phyloP scores from a whole-genome alignment of 768 basidiomycete genomes.

The Baorangia bicolor region DNA sequence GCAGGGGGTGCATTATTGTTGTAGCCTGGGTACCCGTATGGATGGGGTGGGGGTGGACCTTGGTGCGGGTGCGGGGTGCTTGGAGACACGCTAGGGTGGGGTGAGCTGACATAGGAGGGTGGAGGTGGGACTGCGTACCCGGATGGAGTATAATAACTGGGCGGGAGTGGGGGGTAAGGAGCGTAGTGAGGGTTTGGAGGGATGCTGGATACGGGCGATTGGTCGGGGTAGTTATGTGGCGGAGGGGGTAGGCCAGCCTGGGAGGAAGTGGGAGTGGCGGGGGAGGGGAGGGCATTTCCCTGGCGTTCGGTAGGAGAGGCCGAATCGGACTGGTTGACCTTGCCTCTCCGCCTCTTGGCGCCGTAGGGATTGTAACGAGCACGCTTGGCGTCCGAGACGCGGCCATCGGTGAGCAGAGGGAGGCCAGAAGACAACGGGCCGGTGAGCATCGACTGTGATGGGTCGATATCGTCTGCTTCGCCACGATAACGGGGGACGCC shows the following conservation, averaged over 20 bases:
- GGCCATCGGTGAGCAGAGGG: conserved; percentile 50
- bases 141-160: conserved; percentile 33
- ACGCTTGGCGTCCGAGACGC: conserved; percentile 43
- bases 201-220: conserved; percentile 22
- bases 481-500: conserved; percentile 81
- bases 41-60: conserved; percentile 16
- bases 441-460: conserved; percentile 39
- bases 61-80: conserved; percentile 25
- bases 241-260: conserved; percentile 24
- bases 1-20: conserved; percentile 15
- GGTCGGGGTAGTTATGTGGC: conserved; percentile 31
- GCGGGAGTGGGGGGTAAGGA: conserved; percentile 33
- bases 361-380: conserved; percentile 47
- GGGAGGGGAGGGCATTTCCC: conserved; percentile 23
- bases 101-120: conserved; percentile 12
- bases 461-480: conserved; percentile 72
- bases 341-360: conserved; percentile 42
- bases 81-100: conserved; percentile 20
- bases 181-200: conserved; percentile 32
- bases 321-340: conserved; percentile 26
- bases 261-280: conserved; percentile 30
- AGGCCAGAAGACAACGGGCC: conserved; percentile 45
- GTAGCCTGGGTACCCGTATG: conserved; percentile 27
- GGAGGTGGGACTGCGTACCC: conserved; percentile 17
- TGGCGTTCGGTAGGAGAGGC: conserved; percentile 33